Evolutionary conservation across 306 rosid genomes (phyloP), one percentile per base, ranked within the genome.

Genomic region (Pyrus bretschneideri): DNA sequence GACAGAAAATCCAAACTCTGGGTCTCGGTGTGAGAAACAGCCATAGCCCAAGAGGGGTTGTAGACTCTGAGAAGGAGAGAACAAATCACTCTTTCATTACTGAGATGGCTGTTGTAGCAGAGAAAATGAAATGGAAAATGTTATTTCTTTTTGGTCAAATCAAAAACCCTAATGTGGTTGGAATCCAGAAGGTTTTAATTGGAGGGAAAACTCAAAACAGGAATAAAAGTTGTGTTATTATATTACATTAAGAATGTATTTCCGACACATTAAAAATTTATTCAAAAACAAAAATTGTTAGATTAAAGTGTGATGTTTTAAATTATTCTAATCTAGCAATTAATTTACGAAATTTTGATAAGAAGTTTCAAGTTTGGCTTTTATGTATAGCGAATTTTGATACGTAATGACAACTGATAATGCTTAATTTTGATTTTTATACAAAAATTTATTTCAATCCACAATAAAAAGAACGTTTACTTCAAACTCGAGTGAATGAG

Each of bases 1-100:
- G 84, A 64, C 25, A 62, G 75, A 81, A 76, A 79, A 82, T 64
- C 58, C 29, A 75, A 60, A 76, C 62, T 14, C 46, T 40, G 77
- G 66, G 76, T 66, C 19, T 69, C 42, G 11, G 54, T 17, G 58
- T 69, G 31, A 77, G 60, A 25, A 69, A 73, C 66, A 18, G 81
- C 60, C 92, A 83, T 86, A 46, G 77, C 68, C 68, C 57, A 40
- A 40, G 21, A n/a, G 23, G 75, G 27, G 4, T 12, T 10, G 4
- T 8, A 10, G 12, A 8, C 68, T 30, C 44, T 13, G 11, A 15
- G n/a, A 15, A 14, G 8, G 66, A 61, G 19, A 38, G 70, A 67
- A 18, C 51, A 22, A 22, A 68, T 22, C 71, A 44, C 54, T n/a
- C 31, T 44, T 42, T 7, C 55, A 68, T 22, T 4, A 8, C 38